Evolutionary conservation across 2,329 filamentous ascomycete genomes (phyloP), one percentile per base, ranked within the genome.

Genomic region (Dendryphion nanum): DNA sequence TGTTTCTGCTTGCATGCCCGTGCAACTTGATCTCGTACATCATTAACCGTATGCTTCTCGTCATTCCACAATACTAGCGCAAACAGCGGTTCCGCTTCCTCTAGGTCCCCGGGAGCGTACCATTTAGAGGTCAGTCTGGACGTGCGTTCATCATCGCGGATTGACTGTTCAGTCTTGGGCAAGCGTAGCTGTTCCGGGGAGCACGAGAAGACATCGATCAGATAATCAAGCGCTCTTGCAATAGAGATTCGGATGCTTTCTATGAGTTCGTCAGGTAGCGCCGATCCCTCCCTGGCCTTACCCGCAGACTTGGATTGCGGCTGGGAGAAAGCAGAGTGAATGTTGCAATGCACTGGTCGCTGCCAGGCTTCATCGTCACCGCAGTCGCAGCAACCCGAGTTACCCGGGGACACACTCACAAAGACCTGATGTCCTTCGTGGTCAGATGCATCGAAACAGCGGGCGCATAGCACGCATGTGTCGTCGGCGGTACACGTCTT

Each of bases 191-290:
- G 91, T 68, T 98, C 94, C 0, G 94, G 94, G 1, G 91, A 94
- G 68, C 94, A 98, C 2, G 93, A 97, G 48, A 97, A 89, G 44
- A 98, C 89, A 70, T 98, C 93, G 70, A 91, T 96, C 47, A 98
- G 83, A 63, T 95, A 98, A 70, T 98, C 93, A 45, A 97, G 78
- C 8, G 83, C 84, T 42, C 88, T 79, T 2, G 86, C 81, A 47
- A 98, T 83, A 0, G 93, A 97, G 76, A 87, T 88, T 38, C 83
- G 80, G 44, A 97, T 89, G 54, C 82, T 85, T 41, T 82, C 74
- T 20, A 86, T 71, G 36, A 97, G 75, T 29, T 95, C 88, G 20
- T 81, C 75, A 0, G 93, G 88, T 33, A 96, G 68, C 4, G 67
- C 45, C 37, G 66, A 55, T n/a, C 52, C 73, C 32, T 75, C 71